Evolutionary conservation across 495 filamentous ascomycete genomes (phyloP), one percentile per base, ranked within the genome.

Genomic region (Lophiotrema nucula): DNA sequence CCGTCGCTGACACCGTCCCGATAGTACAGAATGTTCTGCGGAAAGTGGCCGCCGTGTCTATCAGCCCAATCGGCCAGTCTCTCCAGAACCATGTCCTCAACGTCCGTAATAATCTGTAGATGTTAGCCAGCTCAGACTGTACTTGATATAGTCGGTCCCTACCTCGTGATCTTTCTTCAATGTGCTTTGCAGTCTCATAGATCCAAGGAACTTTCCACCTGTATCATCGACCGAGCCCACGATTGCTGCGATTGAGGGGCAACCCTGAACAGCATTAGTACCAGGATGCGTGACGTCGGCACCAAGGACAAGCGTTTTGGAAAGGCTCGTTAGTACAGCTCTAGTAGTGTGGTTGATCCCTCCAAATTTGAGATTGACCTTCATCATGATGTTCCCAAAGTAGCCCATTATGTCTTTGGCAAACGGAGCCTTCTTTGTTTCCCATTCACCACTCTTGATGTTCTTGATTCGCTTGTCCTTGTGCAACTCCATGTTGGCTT

Each of bases 241-340:
- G 5, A 65, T 18, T 10, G 44, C 44, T 2, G 57, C 47, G 21
- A 62, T 42, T 2, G 51, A 56, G 2, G 52, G 52, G 13, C 18
- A 25, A 15, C 47, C 53, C 1, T 0, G 2, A 1, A 41, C 2
- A 3, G 16, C 22, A 16, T 21, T 33, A 23, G 23, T 1, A 4
- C 52, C 27, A 1, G 58, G 35, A 45, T 65, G 62, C 2, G 58
- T 62, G 21, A 57, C 58, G 31, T 65, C 62, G 1, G 57, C 62
- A 23, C 57, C 62, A 13, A 64, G 16, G 13, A 65, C 25, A 15
- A 63, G 8, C 0, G 54, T 63, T 22, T 52, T 27, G 4, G 27
- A 5, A 4, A 56, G 24, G 13, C 19, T 8, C 8, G 31, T 8
- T 8, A 35, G 15, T 8, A 35, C 8, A 8, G 8, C 31, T 35